Evolutionary conservation across 2,329 filamentous ascomycete genomes (phyloP), one percentile per base, ranked within the genome.

Genomic region (Zarea fungicola): DNA sequence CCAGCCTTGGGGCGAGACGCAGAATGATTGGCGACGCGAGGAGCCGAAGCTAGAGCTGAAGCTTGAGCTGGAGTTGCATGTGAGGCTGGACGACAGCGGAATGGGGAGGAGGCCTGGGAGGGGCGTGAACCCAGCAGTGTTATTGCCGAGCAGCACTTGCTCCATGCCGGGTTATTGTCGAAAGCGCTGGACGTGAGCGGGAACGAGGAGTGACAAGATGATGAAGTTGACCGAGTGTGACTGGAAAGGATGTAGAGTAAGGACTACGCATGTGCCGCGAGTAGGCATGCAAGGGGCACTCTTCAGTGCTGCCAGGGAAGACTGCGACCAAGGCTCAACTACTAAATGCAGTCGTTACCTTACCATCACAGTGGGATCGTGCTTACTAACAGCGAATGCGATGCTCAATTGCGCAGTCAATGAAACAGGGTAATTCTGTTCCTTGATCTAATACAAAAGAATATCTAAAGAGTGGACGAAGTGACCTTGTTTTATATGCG

Each of bases 1-100:
- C 90, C 90, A 96, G 61, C 90, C 90, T 69, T 95, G 89, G 48
- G 74, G 72, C 69, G 93, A 89, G 64, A 84, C 80, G 70, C 89
- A 95, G 70, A 93, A 74, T 50, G 86, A 80, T 64, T 91, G 85
- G 53, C 67, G 67, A 57, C 69, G 65, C 31, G 63, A 53, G 51
- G 63, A 58, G 28, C 65, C 64, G 18, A 73, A 67, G 55, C 44
- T 47, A 47, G 35, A 40, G 44, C 28, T 34, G 21, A 41, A 41
- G 44, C 44, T 41, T 40, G 36, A 41, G 44, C 36, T 48, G 44
- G 35, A 48, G 36, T 48, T 48, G 36, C 7, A 41, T 41, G 44
- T 48, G 44, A 48, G 36, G 44, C 44, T 48, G 28, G 44, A 48
- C 36, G 36, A 41, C 44, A 48, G 36, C 44, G 36, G 36, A 48